Evolutionary conservation across 805 yeast genomes (phyloP).

Genomic region (Monosporozyma aerobia): DNA sequence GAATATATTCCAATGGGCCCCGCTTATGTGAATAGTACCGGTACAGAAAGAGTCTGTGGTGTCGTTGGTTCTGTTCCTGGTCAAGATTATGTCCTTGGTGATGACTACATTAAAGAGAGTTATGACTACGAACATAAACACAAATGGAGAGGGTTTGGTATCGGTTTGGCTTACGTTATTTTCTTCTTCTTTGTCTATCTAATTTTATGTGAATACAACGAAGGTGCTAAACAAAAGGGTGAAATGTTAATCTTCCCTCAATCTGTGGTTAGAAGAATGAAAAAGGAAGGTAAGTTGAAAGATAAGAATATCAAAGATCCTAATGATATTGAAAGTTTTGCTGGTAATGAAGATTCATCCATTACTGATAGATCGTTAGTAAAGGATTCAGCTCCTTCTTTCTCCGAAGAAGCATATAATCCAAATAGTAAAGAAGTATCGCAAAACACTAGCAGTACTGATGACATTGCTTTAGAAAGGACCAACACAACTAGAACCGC

Average conservation of each 20-base stretch:
- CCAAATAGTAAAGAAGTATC: constrained; percentile 1
- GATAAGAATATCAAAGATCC: constrained; percentile 13
- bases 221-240: constrained; percentile 62
- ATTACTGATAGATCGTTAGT: constrained; percentile 18
- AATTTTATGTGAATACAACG: constrained; percentile 45
- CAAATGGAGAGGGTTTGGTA: constrained; percentile 61
- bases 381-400: constrained; percentile 13
- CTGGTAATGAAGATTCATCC: constrained; percentile 8
- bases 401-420: constrained; percentile 3
- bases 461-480: constrained; percentile 3
- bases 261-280: constrained; percentile 38
- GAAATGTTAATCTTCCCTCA: constrained; percentile 55
- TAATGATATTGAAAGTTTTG: constrained; percentile 21
- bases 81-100: constrained; percentile 40
- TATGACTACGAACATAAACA: constrained; percentile 39
- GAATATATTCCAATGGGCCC: constrained; percentile 41
- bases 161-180: constrained; percentile 44
- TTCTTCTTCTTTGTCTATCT: constrained; percentile 49
- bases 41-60: constrained; percentile 41
- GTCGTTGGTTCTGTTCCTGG: constrained; percentile 53
- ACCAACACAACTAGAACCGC: background rate
- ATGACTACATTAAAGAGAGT: constrained; percentile 36
- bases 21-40: constrained; percentile 30
- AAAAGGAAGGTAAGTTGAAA: constrained; percentile 30
- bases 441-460: background rate